Percentiles rank a stretch among this genome's conserved stretches.
Conservation (phyloP, 1,139 yeast species). For the Debaryomyces fabryi region DNA sequence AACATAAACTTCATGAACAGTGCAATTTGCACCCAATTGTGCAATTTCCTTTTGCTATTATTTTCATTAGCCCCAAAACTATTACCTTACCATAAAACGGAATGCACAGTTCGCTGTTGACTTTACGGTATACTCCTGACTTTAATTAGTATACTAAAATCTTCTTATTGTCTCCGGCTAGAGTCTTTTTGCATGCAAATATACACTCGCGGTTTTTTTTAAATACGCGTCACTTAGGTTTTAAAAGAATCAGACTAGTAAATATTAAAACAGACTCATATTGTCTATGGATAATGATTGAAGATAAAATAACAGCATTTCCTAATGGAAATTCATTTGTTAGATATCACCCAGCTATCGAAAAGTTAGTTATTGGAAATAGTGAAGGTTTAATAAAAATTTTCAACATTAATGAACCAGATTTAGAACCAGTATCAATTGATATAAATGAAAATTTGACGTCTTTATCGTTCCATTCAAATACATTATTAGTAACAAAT, state of each 20-base stretch:
- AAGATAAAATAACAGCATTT: slow-evolving; percentile 39
- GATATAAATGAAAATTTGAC: slow-evolving; percentile 51
- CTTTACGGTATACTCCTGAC: neutral
- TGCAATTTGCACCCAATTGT: neutral
- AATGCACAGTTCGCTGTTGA: neutral
- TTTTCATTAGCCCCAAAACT: neutral
- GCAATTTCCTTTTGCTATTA: neutral
- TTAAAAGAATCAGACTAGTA: neutral
- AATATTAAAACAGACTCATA: neutral
- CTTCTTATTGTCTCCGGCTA: neutral
- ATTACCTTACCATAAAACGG: neutral
- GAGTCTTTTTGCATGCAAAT: neutral
- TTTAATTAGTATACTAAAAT: neutral
- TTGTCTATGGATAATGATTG: slow-evolving; percentile 7
- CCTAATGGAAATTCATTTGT: slow-evolving; percentile 53
- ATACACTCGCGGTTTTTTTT: neutral
- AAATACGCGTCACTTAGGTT: slow-evolving; percentile 3
- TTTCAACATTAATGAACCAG: slow-evolving; percentile 47
- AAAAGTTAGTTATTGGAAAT: slow-evolving; percentile 52
- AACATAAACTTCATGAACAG: neutral
- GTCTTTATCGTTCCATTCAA: slow-evolving; percentile 27
- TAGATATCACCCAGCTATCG: slow-evolving; percentile 31
- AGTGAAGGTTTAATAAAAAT: slow-evolving; percentile 54
- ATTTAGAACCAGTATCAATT: slow-evolving; percentile 57
- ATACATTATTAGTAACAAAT: slow-evolving; percentile 30